These are phyloP conservation scores for Paspalum notatum DNA, from an alignment of 176 grass and related monocot species.

Conservation along the genomic window DNA sequence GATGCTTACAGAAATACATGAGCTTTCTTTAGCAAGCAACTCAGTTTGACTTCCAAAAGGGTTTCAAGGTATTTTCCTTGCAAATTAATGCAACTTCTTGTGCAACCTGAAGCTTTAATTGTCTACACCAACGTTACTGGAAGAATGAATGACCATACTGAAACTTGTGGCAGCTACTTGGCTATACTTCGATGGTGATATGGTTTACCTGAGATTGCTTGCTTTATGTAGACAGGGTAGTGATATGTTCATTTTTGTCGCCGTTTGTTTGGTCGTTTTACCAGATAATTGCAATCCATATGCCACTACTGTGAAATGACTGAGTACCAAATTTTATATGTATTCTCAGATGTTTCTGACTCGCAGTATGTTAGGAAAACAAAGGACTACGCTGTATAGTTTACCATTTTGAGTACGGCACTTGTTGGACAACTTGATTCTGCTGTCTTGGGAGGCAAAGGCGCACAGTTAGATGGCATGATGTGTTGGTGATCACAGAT, in stretches of 20 bases:
- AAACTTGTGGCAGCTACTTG: conserved; percentile 27
- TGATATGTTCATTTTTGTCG: conserved; percentile 42
- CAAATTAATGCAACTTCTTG: conserved; percentile 2
- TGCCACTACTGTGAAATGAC: conserved; percentile 42
- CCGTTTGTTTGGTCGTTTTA: conserved; percentile 44
- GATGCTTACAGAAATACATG: conserved; percentile 92
- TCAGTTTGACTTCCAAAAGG: conserved; percentile 42
- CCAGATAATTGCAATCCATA: conserved; percentile 51
- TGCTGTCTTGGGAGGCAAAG: not conserved
- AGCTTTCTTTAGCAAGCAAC: conserved; percentile 68
- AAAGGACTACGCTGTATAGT: conserved; percentile 43
- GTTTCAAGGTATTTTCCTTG: conserved; percentile 8
- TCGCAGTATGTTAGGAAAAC: conserved; percentile 43
- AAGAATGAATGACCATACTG: not conserved
- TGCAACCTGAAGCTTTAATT: conserved; percentile 28
- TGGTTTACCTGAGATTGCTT: not conserved
- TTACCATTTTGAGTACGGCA: conserved; percentile 26
- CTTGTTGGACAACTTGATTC: conserved; percentile 1
- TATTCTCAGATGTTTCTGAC: conserved; percentile 43
- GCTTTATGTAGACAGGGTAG: conserved; percentile 41
- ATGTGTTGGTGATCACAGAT: not conserved
- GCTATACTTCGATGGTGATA: conserved; percentile 31
- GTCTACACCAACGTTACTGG: conserved; percentile 12
- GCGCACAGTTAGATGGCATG: not conserved
- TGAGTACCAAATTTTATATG: conserved; percentile 50